These are phyloP conservation scores for Cenchrus americanus DNA, from an alignment of 176 grass and related monocot species.

Conservation along the genomic window DNA sequence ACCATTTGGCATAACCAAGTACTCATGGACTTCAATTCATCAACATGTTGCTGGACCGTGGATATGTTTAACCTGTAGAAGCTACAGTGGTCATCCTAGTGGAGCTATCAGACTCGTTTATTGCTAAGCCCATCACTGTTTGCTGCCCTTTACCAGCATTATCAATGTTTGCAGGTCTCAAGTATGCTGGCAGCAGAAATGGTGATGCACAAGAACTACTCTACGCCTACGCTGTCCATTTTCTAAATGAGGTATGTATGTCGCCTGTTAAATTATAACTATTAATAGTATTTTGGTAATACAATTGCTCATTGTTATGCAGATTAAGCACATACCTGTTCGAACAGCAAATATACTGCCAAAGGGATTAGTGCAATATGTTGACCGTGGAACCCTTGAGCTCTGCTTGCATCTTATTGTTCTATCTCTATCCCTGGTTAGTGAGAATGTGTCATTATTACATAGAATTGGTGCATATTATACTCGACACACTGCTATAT, in stretches of 20 bases:
- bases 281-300: slow-evolving; percentile 19
- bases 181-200: slow-evolving; percentile 94
- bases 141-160: slow-evolving; percentile 40
- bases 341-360: slow-evolving; percentile 55
- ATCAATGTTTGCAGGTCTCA: slow-evolving; percentile 65
- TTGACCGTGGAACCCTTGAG: slow-evolving; percentile 89
- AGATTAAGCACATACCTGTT: slow-evolving; percentile 87
- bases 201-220: slow-evolving; percentile 88
- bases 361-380: slow-evolving; percentile 80
- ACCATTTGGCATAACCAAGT: background rate
- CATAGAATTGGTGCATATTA: slow-evolving; percentile 30
- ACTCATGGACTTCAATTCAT: slow-evolving; percentile 13
- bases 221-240: slow-evolving; percentile 74
- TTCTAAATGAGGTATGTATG: slow-evolving; percentile 78
- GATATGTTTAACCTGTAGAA: slow-evolving; percentile 16
- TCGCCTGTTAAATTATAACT: slow-evolving; percentile 32
- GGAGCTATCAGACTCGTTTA: slow-evolving; percentile 5
- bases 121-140: background rate
- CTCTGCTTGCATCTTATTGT: slow-evolving; percentile 88
- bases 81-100: slow-evolving; percentile 7
- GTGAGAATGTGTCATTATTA: slow-evolving; percentile 31
- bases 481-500: background rate
- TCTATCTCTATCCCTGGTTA: slow-evolving; percentile 89
- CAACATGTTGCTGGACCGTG: background rate
- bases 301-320: slow-evolving; percentile 38